Evolutionary conservation across 805 yeast species (phyloP), one percentile per base, ranked within the genome.

Genomic region (Jamesozyma rosinii): DNA sequence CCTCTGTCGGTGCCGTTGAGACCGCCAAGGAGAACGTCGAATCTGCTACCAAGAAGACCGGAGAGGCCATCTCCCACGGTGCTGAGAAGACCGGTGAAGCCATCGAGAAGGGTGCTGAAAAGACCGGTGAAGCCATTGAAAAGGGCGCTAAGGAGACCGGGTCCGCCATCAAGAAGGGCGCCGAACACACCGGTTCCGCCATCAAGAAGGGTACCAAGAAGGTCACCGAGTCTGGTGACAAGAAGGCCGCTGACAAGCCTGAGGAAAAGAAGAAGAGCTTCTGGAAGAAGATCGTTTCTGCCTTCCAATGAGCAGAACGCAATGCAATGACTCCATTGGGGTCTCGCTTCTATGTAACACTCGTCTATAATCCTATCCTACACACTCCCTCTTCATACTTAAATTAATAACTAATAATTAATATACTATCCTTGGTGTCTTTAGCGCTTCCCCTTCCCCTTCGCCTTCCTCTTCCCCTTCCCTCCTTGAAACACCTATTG

Each of bases 221-320:
- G 26, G 30, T 22, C 3, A 19, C 6, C 2, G 36, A 19, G 2
- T 27, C 34, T 17, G 39, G 35, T 27, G 19, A 10, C 1, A 35
- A 29, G 18, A 30, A 37, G 14, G 40, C 30, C n/a, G 27, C 20
- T 9, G 19, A 37, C 11, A 35, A 38, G 35, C 19, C 17, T 13
- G 35, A 38, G 22, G 42, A 38, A 38, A 43, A 43, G 36, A 43
- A 43, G 36, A 34, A 35, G n/a, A 13, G 35, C 21, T 34, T 43
- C 17, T 43, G 38, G 24, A 43, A 43, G 36, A 43, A 38, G 24
- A 24, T 43, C 6, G 6, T 24, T 11, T 24, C 29, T 24, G 29
- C 11, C 29, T 24, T 24, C 29, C 6, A 24, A 6, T 24, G 11
- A 24, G 29, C 6, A 24, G 11, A 24, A n/a, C n/a, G n/a, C n/a